Conservation (phyloP, 2,329 filamentous ascomycete species). For the Tolypocladium tundrense region DNA sequence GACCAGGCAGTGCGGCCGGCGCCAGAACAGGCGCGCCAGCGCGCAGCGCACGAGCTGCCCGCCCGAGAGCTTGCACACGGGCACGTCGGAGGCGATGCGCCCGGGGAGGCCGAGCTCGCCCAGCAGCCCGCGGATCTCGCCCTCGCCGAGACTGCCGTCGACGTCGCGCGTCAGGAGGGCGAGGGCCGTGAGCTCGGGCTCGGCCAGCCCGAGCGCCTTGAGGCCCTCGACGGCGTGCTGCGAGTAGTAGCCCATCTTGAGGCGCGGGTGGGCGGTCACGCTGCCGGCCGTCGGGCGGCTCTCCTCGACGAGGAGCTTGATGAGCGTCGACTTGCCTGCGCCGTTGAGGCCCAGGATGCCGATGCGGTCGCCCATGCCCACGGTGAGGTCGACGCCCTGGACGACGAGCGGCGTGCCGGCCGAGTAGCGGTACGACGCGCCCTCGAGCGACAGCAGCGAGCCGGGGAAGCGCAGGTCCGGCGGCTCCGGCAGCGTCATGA, state of each 20-base stretch:
- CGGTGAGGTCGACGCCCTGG: constrained; percentile 53
- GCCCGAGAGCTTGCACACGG: constrained; percentile 63
- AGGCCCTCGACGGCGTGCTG: constrained; percentile 69
- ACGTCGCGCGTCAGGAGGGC: constrained; percentile 48
- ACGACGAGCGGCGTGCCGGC: constrained; percentile 32
- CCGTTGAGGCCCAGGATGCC: constrained; percentile 74
- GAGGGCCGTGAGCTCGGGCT: constrained; percentile 52
- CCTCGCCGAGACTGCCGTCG: constrained; percentile 47
- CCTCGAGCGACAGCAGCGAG: constrained; percentile 61
- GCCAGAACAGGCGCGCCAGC: constrained; percentile 59
- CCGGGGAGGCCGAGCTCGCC: constrained; percentile 62
- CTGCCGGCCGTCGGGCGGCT: constrained; percentile 49
- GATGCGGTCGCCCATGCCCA: constrained; percentile 64
- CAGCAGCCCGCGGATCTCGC: constrained; percentile 56
- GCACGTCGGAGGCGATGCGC: constrained; percentile 61
- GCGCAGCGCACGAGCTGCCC: constrained; percentile 62
- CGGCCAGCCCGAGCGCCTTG: constrained; percentile 38
- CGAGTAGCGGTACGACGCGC: constrained; percentile 55
- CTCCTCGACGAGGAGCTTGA: constrained; percentile 57
- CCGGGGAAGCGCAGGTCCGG: constrained; percentile 66
- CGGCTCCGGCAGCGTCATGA: constrained; percentile 50
- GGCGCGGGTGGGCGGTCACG: constrained; percentile 55
- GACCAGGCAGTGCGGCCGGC: constrained; percentile 59
- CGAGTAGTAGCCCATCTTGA: constrained; percentile 67
- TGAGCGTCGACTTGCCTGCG: constrained; percentile 69